Conservation (phyloP, 106 monocot genomes). For the Dendrobium officinale region DNA sequence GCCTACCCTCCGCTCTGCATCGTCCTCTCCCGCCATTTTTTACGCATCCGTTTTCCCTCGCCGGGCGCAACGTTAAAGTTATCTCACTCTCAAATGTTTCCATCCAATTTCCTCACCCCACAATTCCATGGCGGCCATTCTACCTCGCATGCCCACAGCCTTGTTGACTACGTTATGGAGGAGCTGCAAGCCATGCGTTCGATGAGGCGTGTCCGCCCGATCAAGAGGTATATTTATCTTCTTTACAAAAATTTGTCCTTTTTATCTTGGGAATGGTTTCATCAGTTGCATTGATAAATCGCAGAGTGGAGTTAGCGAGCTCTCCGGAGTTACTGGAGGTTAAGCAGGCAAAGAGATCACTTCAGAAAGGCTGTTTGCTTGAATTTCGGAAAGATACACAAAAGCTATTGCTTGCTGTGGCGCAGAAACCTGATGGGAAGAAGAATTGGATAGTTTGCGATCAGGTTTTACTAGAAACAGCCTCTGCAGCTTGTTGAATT, state of each 20-base stretch:
- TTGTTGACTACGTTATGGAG: constrained; percentile 53
- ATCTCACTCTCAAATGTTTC: background rate
- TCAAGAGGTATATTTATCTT: constrained; percentile 26
- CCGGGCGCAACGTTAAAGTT: background rate
- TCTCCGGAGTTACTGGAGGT: constrained; percentile 51
- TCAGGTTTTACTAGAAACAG: constrained; percentile 74
- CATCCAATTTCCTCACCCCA: background rate
- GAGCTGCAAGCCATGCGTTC: constrained; percentile 38
- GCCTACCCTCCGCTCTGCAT: constrained; percentile 9
- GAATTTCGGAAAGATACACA: constrained; percentile 93
- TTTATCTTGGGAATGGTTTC: background rate
- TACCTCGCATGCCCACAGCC: constrained; percentile 18
- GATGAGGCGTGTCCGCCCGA: constrained; percentile 20
- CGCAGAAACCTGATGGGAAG: constrained; percentile 93
- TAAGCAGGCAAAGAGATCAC: constrained; percentile 42
- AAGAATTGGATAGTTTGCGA: constrained; percentile 97
- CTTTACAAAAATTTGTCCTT: background rate
- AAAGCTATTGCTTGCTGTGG: constrained; percentile 71
- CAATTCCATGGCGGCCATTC: constrained; percentile 9
- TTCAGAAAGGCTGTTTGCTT: constrained; percentile 80
- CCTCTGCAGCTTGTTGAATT: constrained; percentile 36
- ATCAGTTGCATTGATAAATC: background rate
- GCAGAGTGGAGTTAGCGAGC: constrained; percentile 50
- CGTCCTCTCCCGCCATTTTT: constrained; percentile 22
- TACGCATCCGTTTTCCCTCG: constrained; percentile 7